Evolutionary conservation across 2,329 filamentous ascomycete species (phyloP).

Genomic region (Fusarium tuaranense): DNA sequence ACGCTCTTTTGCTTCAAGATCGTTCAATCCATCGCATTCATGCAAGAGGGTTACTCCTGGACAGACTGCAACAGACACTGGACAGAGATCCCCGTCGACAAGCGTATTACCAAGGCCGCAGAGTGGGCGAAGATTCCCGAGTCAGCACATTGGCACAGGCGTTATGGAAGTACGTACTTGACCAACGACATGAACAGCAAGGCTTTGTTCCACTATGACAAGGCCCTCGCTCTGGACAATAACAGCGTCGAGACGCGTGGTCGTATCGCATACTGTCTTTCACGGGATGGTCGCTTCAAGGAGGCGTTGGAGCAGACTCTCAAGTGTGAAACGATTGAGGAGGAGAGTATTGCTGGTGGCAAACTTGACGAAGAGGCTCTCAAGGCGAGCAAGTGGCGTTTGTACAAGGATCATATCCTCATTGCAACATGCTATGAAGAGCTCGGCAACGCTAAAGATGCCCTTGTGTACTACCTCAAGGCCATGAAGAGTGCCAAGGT

Average conservation of each 20-base stretch:
- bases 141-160: slow-evolving; percentile 53
- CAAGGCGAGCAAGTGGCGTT: slow-evolving; percentile 51
- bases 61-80: slow-evolving; percentile 52
- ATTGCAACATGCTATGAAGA: slow-evolving; percentile 53
- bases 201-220: slow-evolving; percentile 52
- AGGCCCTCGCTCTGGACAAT: slow-evolving; percentile 51
- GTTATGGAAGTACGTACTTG: slow-evolving; percentile 56
- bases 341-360: slow-evolving; percentile 44
- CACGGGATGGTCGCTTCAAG: slow-evolving; percentile 49
- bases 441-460: slow-evolving; percentile 46
- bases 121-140: slow-evolving; percentile 52
- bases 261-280: slow-evolving; percentile 56
- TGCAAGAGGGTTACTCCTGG: slow-evolving; percentile 54
- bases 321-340: slow-evolving; percentile 52
- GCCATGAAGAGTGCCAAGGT: slow-evolving; percentile 48
- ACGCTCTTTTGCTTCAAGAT: slow-evolving; percentile 58
- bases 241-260: slow-evolving; percentile 54
- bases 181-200: slow-evolving; percentile 50
- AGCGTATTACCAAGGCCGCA: slow-evolving; percentile 51
- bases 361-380: slow-evolving; percentile 41
- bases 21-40: slow-evolving; percentile 55
- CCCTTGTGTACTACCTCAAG: slow-evolving; percentile 52
- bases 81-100: slow-evolving; percentile 49
- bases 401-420: slow-evolving; percentile 56
- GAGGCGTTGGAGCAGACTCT: slow-evolving; percentile 52